Evolutionary conservation across 2,329 filamentous ascomycete genomes (phyloP), one percentile per base, ranked within the genome.

Genomic region (Colletotrichum destructivum): DNA sequence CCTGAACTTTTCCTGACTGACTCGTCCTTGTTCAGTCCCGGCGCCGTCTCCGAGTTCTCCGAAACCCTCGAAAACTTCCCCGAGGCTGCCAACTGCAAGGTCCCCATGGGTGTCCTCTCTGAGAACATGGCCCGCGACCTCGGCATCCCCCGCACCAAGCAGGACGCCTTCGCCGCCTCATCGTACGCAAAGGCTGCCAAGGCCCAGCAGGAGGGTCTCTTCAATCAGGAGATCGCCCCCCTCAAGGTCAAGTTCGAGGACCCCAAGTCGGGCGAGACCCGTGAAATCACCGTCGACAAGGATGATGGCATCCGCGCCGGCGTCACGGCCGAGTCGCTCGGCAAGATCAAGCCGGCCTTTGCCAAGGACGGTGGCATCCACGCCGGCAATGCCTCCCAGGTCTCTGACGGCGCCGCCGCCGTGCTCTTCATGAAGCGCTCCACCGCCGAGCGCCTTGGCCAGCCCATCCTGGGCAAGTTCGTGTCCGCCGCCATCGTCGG

Each of bases 381-480:
- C 87, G 96, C 94, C 69, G 96, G 96, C 77, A 99, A 98, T 83
- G 96, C 96, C 38, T 95, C 92, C 64, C 96, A 98, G 85, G 95
- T 99, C 81, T 96, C 94, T 40, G 95, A 99, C 84, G 96, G 96
- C 75, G 96, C 96, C 26, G 96, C 96, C 40, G 96, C 96, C 59
- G 96, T 98, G 8, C 89, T 98, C 56, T 88, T 99, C 79, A 98
- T 98, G 96, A 95, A 93, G 87, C 94, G 96, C 67, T 94, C 92
- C 74, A 97, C 93, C 18, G 96, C 96, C 60, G 92, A 98, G 87
- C 89, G 89, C 75, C 92, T 98, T 18, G 94, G 94, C 70, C 96
- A 98, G 86, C 88, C 88, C 68, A 94, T 98, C 83, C 85, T 98
- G 35, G 96, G 96, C 83, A 98, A 98, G 87, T 98, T 93, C 82